phyloP scores from a whole-genome alignment of 1,284 basidiomycete genomes.

The Amylostereum areolatum region DNA sequence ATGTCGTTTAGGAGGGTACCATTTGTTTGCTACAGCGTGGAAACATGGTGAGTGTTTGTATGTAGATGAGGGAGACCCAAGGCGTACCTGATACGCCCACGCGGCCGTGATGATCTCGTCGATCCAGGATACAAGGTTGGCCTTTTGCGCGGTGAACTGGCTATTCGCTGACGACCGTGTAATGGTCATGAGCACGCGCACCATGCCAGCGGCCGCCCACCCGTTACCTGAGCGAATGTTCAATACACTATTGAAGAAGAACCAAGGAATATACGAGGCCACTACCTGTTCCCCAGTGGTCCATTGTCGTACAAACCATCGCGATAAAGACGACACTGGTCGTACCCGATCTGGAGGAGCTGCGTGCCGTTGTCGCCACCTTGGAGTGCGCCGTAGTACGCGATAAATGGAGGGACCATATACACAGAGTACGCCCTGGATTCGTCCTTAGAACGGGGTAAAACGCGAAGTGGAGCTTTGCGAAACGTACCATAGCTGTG shows the following conservation, averaged over 20 bases:
- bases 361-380: constrained; percentile 33
- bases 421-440: constrained; percentile 55
- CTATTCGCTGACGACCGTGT: constrained; percentile 1
- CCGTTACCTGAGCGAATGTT: constrained; percentile 5
- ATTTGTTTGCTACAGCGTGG: constrained; percentile 27
- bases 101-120: constrained; percentile 11
- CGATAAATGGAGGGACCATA: constrained; percentile 78
- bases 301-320: constrained; percentile 35
- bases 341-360: constrained; percentile 56
- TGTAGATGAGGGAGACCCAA: not conserved
- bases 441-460: not conserved
- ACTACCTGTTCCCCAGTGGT: constrained; percentile 49
- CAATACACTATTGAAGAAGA: constrained; percentile 29
- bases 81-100: constrained; percentile 8
- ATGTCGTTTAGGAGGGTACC: constrained; percentile 50
- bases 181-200: constrained; percentile 9
- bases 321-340: constrained; percentile 64
- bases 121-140: constrained; percentile 4
- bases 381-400: constrained; percentile 58
- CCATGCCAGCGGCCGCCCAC: constrained; percentile 8
- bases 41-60: not conserved
- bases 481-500: constrained; percentile 43
- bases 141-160: constrained; percentile 4
- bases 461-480: not conserved
- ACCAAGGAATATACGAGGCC: constrained; percentile 39